Base-by-base conservation (phyloP, 176 grass and related monocot genomes). In the Echinochloa phyllopogon region DNA sequence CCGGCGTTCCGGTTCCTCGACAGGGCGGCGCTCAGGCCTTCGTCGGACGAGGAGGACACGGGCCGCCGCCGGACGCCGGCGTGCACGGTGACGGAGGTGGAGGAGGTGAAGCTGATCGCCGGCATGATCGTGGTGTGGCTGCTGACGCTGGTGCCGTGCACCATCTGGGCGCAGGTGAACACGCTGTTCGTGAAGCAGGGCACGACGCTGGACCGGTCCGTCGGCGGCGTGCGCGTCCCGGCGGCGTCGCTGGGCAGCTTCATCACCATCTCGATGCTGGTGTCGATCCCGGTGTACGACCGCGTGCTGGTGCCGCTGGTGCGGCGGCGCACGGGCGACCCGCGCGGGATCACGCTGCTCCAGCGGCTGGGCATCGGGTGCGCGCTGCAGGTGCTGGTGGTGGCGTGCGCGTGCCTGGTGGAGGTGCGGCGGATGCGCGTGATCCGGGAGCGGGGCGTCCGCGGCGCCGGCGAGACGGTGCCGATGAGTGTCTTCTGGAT, bases 161-260 rank as follows among this genome's bases (percentile, higher is more conserved):
- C 93, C 67, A 83, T 95, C 72, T 92, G 83, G 83, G 89, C 93
- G 5, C 92, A 94, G 65, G 77, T 85, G 44, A 94, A 94, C 85
- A 95, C 93, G 6, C 89, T 95, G 37, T 95, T 92, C 81, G 87
- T 95, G 27, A 92, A 95, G 82, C 93, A 95, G 81, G 93, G 93
- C 68, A 90, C 82, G 69, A 95, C 90, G 56, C 82, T 95, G 29
- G 87, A 94, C 85, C 81, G 92, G 0, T n/a, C 74, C 39, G 16
- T 90, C 21, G 71, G 75, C 37, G 74, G 61, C 80, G 53, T 95
- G 49, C 75, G 39, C 40, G 25, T 95, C 52, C 94, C 94, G 20
- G 88, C 90, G 9, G 94, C 94, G 8, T 90, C 90, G 10, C 90
- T 95, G 2, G 63, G 83, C 18, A 84, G 88, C 83, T 86, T 90